A percentile compares a stretch with the other conserved stretches of the same genome.
phyloP scores from a whole-genome alignment of 1,284 basidiomycete genomes.

The Cryptococcus jaspeensis region DNA sequence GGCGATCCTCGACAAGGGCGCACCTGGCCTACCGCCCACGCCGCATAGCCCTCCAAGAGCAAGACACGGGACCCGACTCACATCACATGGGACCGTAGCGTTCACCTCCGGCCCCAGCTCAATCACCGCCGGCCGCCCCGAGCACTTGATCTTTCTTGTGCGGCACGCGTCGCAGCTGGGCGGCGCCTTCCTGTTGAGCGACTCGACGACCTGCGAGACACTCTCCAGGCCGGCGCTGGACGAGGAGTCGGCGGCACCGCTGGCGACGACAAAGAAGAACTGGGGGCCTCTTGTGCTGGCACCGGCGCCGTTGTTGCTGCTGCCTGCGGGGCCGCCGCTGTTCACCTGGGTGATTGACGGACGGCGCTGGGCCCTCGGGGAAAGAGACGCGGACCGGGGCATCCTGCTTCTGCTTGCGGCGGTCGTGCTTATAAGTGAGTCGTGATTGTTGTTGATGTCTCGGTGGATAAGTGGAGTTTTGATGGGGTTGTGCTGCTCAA shows the following conservation, averaged over 20 bases:
- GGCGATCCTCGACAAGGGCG: too few species aligned
- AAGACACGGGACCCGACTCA: slow-evolving; percentile 7
- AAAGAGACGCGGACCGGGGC: slow-evolving; percentile 7
- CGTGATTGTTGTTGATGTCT: slow-evolving; percentile 10
- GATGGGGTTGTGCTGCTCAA: not conserved
- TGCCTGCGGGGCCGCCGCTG: too few species aligned
- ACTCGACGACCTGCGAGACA: slow-evolving; percentile 4
- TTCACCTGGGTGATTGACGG: too few species aligned
- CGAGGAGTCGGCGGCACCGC: not conserved
- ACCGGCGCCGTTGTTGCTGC: too few species aligned
- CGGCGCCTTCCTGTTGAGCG: slow-evolving; percentile 11
- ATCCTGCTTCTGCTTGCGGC: too few species aligned
- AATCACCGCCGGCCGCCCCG: slow-evolving; percentile 21
- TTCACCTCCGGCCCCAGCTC: slow-evolving; percentile 15
- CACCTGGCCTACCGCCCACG: too few species aligned
- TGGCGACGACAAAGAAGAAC: slow-evolving; percentile 10
- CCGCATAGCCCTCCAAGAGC: not conserved
- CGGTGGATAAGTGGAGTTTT: slow-evolving; percentile 15
- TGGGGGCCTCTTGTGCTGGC: not conserved
- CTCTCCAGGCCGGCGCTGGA: not conserved
- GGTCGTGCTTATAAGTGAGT: too few species aligned
- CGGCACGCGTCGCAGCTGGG: slow-evolving; percentile 28
- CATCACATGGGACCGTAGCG: slow-evolving; percentile 21
- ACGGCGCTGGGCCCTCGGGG: slow-evolving; percentile 3
- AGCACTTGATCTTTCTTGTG: slow-evolving; percentile 27